Evolutionary conservation across 306 rosid species (phyloP).

Genomic region (Arachis hypogaea): DNA sequence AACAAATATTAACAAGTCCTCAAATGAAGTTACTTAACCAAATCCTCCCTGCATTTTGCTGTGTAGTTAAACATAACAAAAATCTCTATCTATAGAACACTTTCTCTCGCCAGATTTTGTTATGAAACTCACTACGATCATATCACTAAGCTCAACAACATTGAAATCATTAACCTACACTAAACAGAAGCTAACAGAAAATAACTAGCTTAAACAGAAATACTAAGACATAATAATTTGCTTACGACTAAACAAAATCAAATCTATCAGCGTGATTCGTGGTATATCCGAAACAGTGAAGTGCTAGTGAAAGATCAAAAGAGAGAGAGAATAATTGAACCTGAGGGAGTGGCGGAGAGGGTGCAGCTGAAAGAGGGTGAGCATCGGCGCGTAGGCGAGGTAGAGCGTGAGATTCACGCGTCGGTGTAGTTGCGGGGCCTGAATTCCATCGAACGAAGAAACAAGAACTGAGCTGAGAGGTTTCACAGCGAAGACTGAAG

Average conservation of each 20-base stretch:
- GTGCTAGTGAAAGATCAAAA: not conserved
- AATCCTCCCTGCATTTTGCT: not conserved
- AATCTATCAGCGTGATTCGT: constrained; percentile 6
- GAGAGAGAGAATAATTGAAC: constrained; percentile 35
- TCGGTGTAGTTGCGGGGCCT: constrained; percentile 70
- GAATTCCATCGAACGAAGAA: constrained; percentile 71
- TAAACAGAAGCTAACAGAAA: constrained; percentile 7
- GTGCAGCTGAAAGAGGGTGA: constrained; percentile 63
- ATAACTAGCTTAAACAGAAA: not conserved
- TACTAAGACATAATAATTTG: not conserved
- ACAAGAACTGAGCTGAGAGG: not conserved
- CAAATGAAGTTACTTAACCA: not conserved
- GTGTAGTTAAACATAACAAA: not conserved
- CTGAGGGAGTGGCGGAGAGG: constrained; percentile 48
- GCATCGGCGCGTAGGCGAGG: constrained; percentile 55
- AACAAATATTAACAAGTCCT: constrained; percentile 2
- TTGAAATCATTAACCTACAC: not conserved
- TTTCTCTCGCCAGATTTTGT: constrained; percentile 1
- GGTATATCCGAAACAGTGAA: not conserved
- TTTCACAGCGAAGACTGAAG: not conserved
- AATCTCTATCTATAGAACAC: too few relatives aligned
- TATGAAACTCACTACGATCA: constrained; percentile 12
- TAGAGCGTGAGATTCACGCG: constrained; percentile 61
- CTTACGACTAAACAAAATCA: constrained; percentile 18
- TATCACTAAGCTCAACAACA: not conserved